Evolutionary conservation across 495 filamentous ascomycete species (phyloP), one percentile per base, ranked within the genome.

Genomic region (Xylaria scruposa): DNA sequence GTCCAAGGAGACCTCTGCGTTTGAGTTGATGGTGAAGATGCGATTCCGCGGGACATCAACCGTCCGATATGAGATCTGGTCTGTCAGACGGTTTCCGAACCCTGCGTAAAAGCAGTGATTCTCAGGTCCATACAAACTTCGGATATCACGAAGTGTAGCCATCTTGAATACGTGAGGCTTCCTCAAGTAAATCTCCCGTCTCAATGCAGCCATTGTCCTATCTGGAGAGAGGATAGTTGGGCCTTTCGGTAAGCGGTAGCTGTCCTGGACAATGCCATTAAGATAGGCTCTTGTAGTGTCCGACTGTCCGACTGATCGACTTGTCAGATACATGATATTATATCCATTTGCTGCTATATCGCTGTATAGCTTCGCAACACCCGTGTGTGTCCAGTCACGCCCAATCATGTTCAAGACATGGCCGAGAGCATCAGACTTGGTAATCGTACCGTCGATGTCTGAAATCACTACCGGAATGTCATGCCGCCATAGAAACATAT

Each of bases 91-190:
- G 79, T 99, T 99, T 68, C 96, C 96, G 79, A 99, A 99, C 0
- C 96, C 96, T 19, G 96, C 97, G 75, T 95, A 98, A 80, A 99
- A 99, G 0, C 96, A 96, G 29, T 89, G 91, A 67, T 90, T 85
- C 31, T 92, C 90, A 2, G 87, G 87, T n/a, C 88, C 90, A 77
- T 97, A 99, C 1, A 99, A 89, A 60, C 89, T 91, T 70, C 93
- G 86, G 71, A 99, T 98, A 81, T 99, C 96, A 29, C 96, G 90
- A 51, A 99, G 83, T 72, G 97, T 98, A 6, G 95, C 92, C 96
- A 99, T 99, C 83, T 99, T 99, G 89, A 99, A 99, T 4, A 98
- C 94, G 78, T 99, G 95, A 0, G 96, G 96, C 80, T 98, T 97
- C 54, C 97, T 90, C 24, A 99, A 85, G 76, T 99, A 99, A 13